phyloP scores from a whole-genome alignment of 495 filamentous ascomycete species.

The Daldinia decipiens region DNA sequence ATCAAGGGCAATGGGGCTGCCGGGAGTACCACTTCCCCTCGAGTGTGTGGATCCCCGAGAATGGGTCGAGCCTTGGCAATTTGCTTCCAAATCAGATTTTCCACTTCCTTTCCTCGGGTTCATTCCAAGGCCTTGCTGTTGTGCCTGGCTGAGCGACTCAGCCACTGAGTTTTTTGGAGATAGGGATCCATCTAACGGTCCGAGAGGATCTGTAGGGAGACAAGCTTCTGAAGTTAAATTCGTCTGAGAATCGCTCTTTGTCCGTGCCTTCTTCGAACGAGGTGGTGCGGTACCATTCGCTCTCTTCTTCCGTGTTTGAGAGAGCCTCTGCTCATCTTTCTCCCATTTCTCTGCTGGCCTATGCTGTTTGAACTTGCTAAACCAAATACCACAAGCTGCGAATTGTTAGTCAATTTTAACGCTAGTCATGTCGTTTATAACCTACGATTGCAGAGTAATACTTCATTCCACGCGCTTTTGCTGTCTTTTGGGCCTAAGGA shows the following conservation, averaged over 20 bases:
- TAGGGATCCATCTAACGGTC: conserved; percentile 45
- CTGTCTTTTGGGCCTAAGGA: conserved; percentile 65
- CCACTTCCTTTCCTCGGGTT: conserved; percentile 42
- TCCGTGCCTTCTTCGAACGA: conserved; percentile 57
- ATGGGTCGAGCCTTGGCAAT: conserved; percentile 43
- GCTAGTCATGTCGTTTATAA: conserved; percentile 24
- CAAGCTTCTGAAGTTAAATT: conserved; percentile 62
- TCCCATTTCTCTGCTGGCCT: conserved; percentile 86
- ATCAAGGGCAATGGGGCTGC: conserved; percentile 70
- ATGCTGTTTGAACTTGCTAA: conserved; percentile 85
- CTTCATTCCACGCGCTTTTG: conserved; percentile 71
- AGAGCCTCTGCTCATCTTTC: conserved; percentile 65
- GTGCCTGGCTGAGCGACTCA: conserved; percentile 31
- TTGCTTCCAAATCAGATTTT: conserved; percentile 46
- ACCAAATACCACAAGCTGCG: conserved; percentile 88
- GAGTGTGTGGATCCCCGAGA: conserved; percentile 56
- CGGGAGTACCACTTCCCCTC: conserved; percentile 66
- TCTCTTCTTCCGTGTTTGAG: conserved; percentile 60
- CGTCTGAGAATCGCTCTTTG: conserved; percentile 53
- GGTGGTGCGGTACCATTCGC: conserved; percentile 49
- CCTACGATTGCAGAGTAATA: conserved; percentile 90
- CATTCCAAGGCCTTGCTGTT: conserved; percentile 43
- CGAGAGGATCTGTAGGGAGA: conserved; percentile 58
- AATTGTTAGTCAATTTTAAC: conserved; percentile 14
- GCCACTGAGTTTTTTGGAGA: conserved; percentile 39